Evolutionary conservation across 345 rosid species (phyloP), one percentile per base, ranked within the genome.

Genomic region (Acer yangbiense): DNA sequence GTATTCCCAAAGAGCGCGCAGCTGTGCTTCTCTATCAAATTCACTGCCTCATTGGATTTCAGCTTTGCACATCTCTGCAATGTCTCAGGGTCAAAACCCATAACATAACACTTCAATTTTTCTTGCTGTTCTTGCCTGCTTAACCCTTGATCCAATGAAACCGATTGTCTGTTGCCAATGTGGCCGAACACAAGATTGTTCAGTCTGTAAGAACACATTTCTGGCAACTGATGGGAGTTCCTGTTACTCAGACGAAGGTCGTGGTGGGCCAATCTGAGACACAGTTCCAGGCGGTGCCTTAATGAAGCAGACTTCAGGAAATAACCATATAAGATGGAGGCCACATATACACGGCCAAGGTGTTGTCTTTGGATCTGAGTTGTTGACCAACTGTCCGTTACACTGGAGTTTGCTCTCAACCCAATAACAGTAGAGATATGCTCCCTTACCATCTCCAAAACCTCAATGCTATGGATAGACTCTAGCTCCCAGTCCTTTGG

Each of bases 401-500:
- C 97, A 73, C 97, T 89, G 20, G 94, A 87, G 80, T 96, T 83
- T 43, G 83, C 83, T 72, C 91, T 88, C 87, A 92, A 79, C 71
- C 99, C 98, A 68, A 89, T 90, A 63, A 91, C 92, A 48, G 91
- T 79, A 35, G 85, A 77, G 4, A 96, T 90, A 48, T 94, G 97
- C 79, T 92, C 97, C 75, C 83, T 89, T 74, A 96, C 82, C 89
- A 94, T 86, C 78, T 92, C 87, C 70, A 96, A 82, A n/a, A 83
- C 76, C 74, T 96, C 98, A 13, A 83, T 69, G 85, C 83, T 77
- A 70, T 94, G 86, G 60, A 96, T 89, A 5, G 99, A 96, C 79
- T 96, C 98, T 13, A 96, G 78, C 77, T 92, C 97, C 97, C 97
- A 96, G 87, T 91, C 93, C 85, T 91, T 96, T 4, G 97, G 57